These are phyloP conservation scores for Penicillium vulpinum DNA, from an alignment of 2,329 filamentous ascomycete species.

Conservation along the genomic window DNA sequence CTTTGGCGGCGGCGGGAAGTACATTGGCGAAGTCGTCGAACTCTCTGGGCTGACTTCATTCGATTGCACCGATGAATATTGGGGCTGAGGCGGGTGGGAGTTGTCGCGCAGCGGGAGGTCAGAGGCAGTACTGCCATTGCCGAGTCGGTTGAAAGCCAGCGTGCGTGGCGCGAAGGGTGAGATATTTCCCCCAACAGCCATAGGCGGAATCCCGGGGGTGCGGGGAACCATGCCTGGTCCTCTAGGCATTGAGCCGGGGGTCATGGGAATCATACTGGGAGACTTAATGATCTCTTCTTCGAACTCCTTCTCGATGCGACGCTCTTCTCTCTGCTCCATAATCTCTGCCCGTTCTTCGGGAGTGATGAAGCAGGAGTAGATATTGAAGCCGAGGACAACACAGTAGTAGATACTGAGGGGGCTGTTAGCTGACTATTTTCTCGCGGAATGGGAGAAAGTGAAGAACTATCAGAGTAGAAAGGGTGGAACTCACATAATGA, in stretches of 20 bases:
- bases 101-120: conserved; percentile 45
- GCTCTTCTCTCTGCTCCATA: conserved; percentile 38
- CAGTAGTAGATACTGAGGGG: conserved; percentile 51
- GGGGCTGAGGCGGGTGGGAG: conserved; percentile 24
- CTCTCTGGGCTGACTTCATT: conserved; percentile 15
- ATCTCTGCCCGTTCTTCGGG: conserved; percentile 38
- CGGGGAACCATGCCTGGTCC: conserved; percentile 23
- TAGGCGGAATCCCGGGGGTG: conserved; percentile 36
- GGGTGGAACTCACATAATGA: conserved; percentile 51
- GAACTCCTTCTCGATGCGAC: conserved; percentile 41
- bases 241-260: conserved; percentile 28
- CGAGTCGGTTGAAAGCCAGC: conserved; percentile 44
- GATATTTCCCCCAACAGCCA: conserved; percentile 18
- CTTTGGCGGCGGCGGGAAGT: conserved; percentile 48
- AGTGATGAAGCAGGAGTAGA: conserved; percentile 50
- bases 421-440: conserved; percentile 12
- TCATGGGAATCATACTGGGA: conserved; percentile 36
- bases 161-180: conserved; percentile 42
- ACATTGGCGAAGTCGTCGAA: conserved; percentile 29
- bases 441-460: background rate
- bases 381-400: conserved; percentile 49
- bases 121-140: conserved; percentile 33
- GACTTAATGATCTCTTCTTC: conserved; percentile 45
- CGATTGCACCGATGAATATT: conserved; percentile 22
- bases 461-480: background rate